phyloP scores from a whole-genome alignment of 2,329 filamentous ascomycete genomes.

The Nigrograna mackinnonii region DNA sequence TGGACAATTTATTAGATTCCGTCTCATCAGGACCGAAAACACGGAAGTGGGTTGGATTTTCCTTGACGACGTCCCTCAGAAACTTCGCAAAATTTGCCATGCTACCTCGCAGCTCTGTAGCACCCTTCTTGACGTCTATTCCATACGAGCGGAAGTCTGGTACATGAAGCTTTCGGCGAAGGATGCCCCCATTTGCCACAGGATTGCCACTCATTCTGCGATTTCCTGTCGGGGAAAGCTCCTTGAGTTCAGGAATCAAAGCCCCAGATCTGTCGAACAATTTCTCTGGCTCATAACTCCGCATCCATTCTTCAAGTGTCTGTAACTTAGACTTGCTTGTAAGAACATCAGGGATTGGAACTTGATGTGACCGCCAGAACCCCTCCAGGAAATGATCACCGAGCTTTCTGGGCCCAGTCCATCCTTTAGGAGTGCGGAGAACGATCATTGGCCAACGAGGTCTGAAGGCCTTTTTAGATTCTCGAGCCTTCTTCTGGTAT shows the following conservation, averaged over 20 bases:
- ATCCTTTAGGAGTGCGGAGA: slow-evolving; percentile 77
- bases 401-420: slow-evolving; percentile 74
- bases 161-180: slow-evolving; percentile 69
- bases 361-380: slow-evolving; percentile 80
- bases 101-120: slow-evolving; percentile 60
- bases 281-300: slow-evolving; percentile 72
- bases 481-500: slow-evolving; percentile 72
- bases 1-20: slow-evolving; percentile 76
- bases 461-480: slow-evolving; percentile 69
- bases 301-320: slow-evolving; percentile 76
- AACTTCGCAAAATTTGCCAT: slow-evolving; percentile 73
- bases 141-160: slow-evolving; percentile 72
- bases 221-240: slow-evolving; percentile 66
- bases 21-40: slow-evolving; percentile 81
- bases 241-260: slow-evolving; percentile 65
- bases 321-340: slow-evolving; percentile 69
- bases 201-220: slow-evolving; percentile 78
- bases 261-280: slow-evolving; percentile 68
- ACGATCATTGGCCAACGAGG: slow-evolving; percentile 80
- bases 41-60: slow-evolving; percentile 71
- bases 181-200: slow-evolving; percentile 70
- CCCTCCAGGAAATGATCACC: slow-evolving; percentile 72
- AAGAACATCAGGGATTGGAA: slow-evolving; percentile 72
- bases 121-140: slow-evolving; percentile 64
- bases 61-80: slow-evolving; percentile 67